A percentile compares a stretch with the other conserved stretches of the same genome.
phyloP scores from a whole-genome alignment of 345 rosid species.

The Triadica sebifera region DNA sequence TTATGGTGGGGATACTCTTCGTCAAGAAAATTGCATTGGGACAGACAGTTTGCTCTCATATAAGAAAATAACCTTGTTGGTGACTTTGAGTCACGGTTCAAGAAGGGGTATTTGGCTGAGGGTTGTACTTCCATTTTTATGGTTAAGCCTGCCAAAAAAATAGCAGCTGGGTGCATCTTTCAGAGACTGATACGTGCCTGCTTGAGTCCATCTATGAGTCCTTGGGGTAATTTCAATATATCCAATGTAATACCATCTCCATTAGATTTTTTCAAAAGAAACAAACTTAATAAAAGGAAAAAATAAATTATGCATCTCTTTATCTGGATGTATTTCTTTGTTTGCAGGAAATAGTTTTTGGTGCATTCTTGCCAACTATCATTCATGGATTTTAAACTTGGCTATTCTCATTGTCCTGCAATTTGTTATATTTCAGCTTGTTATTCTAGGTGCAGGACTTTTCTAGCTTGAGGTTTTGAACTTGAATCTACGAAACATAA shows the following conservation, averaged over 20 bases:
- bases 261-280: neutral
- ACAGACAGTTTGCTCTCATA: neutral
- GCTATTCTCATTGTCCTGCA: no score
- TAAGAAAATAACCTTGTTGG: neutral
- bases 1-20: no score
- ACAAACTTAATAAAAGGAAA: neutral
- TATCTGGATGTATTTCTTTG: no score
- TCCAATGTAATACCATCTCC: neutral
- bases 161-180: slow-evolving; percentile 6
- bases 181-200: neutral
- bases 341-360: no score
- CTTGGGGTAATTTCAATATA: slow-evolving; percentile 8
- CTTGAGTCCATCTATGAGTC: slow-evolving; percentile 2
- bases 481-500: no score
- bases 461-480: no score
- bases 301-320: neutral
- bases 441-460: no score
- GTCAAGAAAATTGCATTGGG: neutral
- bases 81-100: neutral
- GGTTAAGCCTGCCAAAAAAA: neutral
- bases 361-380: no score
- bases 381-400: no score
- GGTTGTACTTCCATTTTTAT: neutral
- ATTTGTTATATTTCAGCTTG: no score
- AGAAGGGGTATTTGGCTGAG: neutral